Evolutionary conservation across 257 asterid species (phyloP), one percentile per base, ranked within the genome.

Genomic region (Rauvolfia tetraphylla): DNA sequence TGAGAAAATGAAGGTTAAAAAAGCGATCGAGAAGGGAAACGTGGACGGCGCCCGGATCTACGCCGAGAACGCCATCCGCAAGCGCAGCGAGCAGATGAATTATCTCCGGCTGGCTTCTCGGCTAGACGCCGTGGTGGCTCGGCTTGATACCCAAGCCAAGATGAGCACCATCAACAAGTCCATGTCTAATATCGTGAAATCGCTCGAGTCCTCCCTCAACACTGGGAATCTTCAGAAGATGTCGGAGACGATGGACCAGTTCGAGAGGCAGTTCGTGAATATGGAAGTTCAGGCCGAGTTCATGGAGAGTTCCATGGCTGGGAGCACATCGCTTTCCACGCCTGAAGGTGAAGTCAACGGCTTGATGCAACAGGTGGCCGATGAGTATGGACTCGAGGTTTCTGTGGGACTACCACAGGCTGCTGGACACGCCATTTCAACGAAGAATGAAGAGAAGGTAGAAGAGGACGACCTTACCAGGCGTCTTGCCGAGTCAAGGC

Each of bases 261-360:
- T 95, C 67, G 99, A 95, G 93, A 84, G 76, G 81, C 99, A 95
- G 82, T 95, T 95, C 69, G 98, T 95, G 66, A 92, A 95, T 76
- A 95, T 95, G 99, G 99, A 95, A 79, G 98, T 95, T 9, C 99
- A 95, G 88, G 98, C 99, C 2, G 99, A 91, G 90, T 95, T 95
- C 48, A 95, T 95, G 99, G 99, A 95, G 94, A 92, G 89, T 48
- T 92, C 98, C 33, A 95, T 95, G 99, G 97, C 99, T 4, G 99
- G 99, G 0, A 91, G 96, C 78, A 95, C 99, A 25, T 92, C 98
- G 29, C 87, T 95, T 20, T 91, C 97, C 1, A 95, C 99, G 4
- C 99, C 99, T 10, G 99, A 95, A 73, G 91, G 91, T 17, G 98
- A 95, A 36, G 99, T 95, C 46, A 90, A 90, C 81, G 89, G 87